Evolutionary conservation across 805 yeast species (phyloP).

Genomic region (Yarrowia keelungensis): DNA sequence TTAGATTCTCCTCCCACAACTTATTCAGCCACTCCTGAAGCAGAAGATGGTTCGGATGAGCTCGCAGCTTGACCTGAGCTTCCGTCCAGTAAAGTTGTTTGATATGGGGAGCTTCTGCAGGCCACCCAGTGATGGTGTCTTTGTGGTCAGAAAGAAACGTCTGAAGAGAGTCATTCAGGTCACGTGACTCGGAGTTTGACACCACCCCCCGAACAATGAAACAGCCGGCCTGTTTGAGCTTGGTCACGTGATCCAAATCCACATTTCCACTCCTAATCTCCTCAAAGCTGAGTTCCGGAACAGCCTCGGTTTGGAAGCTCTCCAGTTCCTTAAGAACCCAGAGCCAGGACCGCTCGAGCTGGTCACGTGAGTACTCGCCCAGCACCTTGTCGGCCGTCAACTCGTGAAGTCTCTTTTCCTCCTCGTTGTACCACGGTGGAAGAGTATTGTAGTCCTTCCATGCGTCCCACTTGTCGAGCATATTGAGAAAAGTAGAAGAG

Average conservation of each 20-base stretch:
- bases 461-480: constrained; percentile 15
- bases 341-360: background rate
- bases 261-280: background rate
- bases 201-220: constrained; percentile 7
- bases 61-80: constrained; percentile 2
- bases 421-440: background rate
- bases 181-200: background rate
- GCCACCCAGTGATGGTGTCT: background rate
- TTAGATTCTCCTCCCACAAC: background rate
- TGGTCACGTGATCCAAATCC: background rate
- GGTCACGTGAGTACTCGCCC: constrained; percentile 13
- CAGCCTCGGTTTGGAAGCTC: no score
- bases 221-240: background rate
- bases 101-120: background rate
- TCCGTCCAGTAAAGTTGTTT: constrained; percentile 25
- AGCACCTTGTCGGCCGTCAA: background rate
- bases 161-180: background rate
- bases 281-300: background rate
- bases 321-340: constrained; percentile 15
- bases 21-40: constrained; percentile 19
- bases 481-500: background rate
- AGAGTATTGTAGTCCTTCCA: constrained; percentile 2
- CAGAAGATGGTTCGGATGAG: constrained; percentile 8
- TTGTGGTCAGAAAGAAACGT: background rate
- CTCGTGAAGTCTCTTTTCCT: constrained; percentile 4